Base-by-base conservation (phyloP, 108 stramenopile genomes). In the Schizochytrium sp. region DNA sequence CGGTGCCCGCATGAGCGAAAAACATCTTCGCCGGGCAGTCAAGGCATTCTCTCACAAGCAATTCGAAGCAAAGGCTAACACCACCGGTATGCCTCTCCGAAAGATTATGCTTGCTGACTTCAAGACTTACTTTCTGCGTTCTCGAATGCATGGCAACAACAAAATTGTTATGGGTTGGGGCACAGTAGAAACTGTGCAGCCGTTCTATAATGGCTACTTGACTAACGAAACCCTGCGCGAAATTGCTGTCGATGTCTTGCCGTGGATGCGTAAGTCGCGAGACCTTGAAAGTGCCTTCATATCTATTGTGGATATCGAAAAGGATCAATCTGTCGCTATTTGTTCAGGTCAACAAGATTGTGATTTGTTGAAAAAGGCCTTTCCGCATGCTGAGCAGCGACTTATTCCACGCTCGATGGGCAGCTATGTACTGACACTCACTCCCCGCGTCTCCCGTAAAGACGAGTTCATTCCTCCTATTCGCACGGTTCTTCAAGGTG, bases 11-110 rank as follows among this genome's bases (percentile, higher is more conserved):
- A n/a, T 83, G 5, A 46, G 0, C 13, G 50, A 49, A 5, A n/a
- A 10, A 5, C 50, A 5, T 42, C 53, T 83, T 47, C 50, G 53
- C 0, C 49, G 28, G 76, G 50, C 53, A 10, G 53, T 83, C 15
- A 12, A 50, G 38, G 5, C 38, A 10, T 55, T 83, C 55, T 47
- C 76, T n/a, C 76, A 83, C 76, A n/a, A 50, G 5, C 76, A 83
- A 53, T 83, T 83, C 53, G n/a, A 83, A 42, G 76, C 76, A 2
- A 83, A 83, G 76, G 76, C 76, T 2, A 83, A 83, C 47, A 83
- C 53, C 1, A 83, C 76, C 3, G 76, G 76, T 53, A 40, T 83
- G 76, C 10, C 76, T 8, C 28, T 83, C 1, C 53, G 28, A 0
- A n/a, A 83, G 76, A 1, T 83, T 53, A 53, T 53, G 2, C 76